Percentiles rank a stretch among this genome's conserved stretches.
Conservation (phyloP, 306 rosid genomes). For the Spatholobus suberectus region DNA sequence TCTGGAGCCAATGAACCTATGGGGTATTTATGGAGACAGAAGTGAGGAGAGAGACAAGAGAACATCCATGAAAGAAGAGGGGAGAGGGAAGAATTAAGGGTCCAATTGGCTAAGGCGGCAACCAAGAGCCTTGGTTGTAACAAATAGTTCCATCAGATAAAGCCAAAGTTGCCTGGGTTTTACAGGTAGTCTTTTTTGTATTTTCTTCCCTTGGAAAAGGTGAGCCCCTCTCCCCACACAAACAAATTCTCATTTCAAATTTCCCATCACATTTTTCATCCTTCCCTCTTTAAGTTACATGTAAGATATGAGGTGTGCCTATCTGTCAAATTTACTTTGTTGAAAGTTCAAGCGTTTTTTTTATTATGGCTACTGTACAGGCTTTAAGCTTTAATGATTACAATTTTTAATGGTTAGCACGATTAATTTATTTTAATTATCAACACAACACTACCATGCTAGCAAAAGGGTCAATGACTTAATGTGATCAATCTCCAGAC, state of each 20-base stretch:
- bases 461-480: constrained; percentile 17
- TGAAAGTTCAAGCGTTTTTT: background rate
- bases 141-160: constrained; percentile 49
- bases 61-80: constrained; percentile 44
- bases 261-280: background rate
- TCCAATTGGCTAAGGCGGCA: constrained; percentile 58
- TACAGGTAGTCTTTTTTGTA: constrained; percentile 56
- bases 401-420: background rate
- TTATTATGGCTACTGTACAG: background rate
- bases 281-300: background rate
- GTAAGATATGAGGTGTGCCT: background rate
- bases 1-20: background rate
- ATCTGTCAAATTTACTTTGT: constrained; percentile 21
- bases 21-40: constrained; percentile 37
- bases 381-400: background rate
- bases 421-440: constrained; percentile 12
- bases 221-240: background rate
- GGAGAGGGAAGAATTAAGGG: constrained; percentile 4
- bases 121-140: constrained; percentile 33
- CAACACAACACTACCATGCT: background rate
- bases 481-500: constrained; percentile 25
- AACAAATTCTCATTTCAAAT: background rate
- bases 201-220: constrained; percentile 50
- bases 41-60: constrained; percentile 49
- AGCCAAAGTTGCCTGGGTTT: constrained; percentile 70